Percentiles rank a stretch among this genome's conserved stretches.
These are phyloP conservation scores for Geranomyces michiganensis DNA, from an alignment of 192 early-diverging fungal genomes.

Conservation along the genomic window DNA sequence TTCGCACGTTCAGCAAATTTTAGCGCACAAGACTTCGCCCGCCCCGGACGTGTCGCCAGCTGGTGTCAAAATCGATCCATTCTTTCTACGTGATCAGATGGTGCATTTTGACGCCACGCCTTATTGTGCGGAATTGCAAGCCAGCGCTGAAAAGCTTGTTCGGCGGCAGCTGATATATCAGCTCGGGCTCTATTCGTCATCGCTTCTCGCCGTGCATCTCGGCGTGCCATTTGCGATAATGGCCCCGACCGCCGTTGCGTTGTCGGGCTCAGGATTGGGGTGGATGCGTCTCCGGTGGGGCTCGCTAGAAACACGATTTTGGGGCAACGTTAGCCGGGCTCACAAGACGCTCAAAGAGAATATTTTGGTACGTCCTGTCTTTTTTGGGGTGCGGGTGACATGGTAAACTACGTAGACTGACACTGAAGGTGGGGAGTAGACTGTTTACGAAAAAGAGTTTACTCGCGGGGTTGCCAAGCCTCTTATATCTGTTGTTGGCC, in stretches of 20 bases:
- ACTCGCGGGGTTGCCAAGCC: slow-evolving; percentile 41
- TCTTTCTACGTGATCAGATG: slow-evolving; percentile 40
- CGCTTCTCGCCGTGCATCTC: slow-evolving; percentile 39
- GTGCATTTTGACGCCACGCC: slow-evolving; percentile 38
- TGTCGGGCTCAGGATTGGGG: slow-evolving; percentile 28
- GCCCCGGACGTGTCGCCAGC: slow-evolving; percentile 7
- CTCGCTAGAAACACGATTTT: slow-evolving; percentile 30
- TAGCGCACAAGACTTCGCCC: slow-evolving; percentile 32
- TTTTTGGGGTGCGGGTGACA: no score
- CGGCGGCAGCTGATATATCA: slow-evolving; percentile 38
- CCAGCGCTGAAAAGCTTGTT: slow-evolving; percentile 35
- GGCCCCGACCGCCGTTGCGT: not conserved
- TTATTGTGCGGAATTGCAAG: slow-evolving; percentile 39
- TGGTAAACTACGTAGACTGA: no score
- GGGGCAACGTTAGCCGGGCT: slow-evolving; percentile 33
- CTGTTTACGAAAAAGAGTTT: slow-evolving; percentile 44
- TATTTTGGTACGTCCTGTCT: slow-evolving; percentile 35
- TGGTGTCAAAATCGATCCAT: slow-evolving; percentile 26
- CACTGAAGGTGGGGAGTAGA: slow-evolving; percentile 1
- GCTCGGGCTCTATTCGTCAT: slow-evolving; percentile 25
- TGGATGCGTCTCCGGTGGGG: slow-evolving; percentile 42
- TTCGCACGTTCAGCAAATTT: slow-evolving; percentile 29
- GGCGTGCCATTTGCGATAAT: slow-evolving; percentile 37
- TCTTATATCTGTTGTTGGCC: slow-evolving; percentile 31
- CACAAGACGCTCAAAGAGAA: slow-evolving; percentile 42